phyloP scores from a whole-genome alignment of 495 filamentous ascomycete genomes.

The Jackrogersella multiformis region DNA sequence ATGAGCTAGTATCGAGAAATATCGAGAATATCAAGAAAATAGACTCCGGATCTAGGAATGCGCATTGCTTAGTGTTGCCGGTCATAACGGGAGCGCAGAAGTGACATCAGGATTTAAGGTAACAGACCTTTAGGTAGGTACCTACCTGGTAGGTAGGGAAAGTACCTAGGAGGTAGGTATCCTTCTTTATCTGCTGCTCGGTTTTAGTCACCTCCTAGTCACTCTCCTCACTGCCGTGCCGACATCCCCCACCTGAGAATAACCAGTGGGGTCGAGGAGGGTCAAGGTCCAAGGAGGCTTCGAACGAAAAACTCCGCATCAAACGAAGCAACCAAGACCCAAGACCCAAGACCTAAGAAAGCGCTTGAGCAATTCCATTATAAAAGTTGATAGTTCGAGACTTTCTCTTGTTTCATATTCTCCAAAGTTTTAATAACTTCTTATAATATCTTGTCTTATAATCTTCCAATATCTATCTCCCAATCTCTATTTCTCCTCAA shows the following conservation, averaged over 20 bases:
- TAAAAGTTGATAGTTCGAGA: constrained; percentile 37
- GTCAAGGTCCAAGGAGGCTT: constrained; percentile 34
- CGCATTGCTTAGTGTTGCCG: background rate
- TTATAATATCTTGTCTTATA: too few species aligned
- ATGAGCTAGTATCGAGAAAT: constrained; percentile 3
- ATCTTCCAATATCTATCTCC: constrained; percentile 6
- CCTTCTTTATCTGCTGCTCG: constrained; percentile 8
- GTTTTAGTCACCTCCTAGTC: constrained; percentile 9
- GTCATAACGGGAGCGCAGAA: constrained; percentile 20
- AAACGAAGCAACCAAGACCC: constrained; percentile 28
- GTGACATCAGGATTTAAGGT: constrained; percentile 32
- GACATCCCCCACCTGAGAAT: constrained; percentile 44
- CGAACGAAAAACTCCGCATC: constrained; percentile 39
- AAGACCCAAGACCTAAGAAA: too few species aligned
- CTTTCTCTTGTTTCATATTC: constrained; percentile 10
- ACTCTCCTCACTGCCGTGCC: constrained; percentile 39
- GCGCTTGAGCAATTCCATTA: constrained; percentile 21
- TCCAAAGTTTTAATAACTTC: constrained; percentile 5
- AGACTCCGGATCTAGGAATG: constrained; percentile 14
- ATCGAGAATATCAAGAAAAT: too few species aligned
- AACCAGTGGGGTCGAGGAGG: constrained; percentile 28
- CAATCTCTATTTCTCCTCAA: constrained; percentile 1
- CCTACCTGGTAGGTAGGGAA: background rate
- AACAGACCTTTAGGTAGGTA: background rate
- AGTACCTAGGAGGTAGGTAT: too few species aligned